Percentiles rank a stretch among this genome's conserved stretches.
Conservation (phyloP, 148 eudicot species). For the Agrostemma githago region DNA sequence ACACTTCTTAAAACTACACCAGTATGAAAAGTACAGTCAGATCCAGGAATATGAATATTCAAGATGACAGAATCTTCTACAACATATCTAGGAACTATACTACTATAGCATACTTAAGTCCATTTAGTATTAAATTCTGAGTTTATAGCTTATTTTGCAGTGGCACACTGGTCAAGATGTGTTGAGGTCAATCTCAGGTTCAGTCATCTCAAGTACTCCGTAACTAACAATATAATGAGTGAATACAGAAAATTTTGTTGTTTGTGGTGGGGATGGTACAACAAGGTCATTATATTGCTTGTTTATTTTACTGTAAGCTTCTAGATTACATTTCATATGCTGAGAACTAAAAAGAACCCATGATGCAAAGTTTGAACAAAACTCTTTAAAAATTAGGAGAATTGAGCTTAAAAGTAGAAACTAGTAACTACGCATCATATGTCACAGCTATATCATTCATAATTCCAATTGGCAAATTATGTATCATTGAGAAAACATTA, state of each 20-base stretch:
- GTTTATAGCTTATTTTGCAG: not conserved
- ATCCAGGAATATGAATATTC: not conserved
- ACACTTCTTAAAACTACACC: not conserved
- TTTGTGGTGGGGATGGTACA: not conserved
- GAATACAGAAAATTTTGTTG: not conserved
- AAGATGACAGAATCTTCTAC: not conserved
- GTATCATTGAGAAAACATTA: not conserved
- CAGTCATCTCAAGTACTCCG: not conserved
- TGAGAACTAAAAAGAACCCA: not conserved
- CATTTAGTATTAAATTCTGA: not conserved
- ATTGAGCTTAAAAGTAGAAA: not conserved
- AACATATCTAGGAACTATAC: not conserved
- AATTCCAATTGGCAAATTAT: not conserved
- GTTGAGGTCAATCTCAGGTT: not conserved
- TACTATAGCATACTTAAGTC: not conserved
- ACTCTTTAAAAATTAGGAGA: not conserved
- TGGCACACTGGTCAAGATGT: not conserved
- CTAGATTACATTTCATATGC: not conserved
- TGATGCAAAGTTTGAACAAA: not conserved
- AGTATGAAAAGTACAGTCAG: not conserved
- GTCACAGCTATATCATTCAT: not conserved
- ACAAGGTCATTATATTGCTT: not conserved
- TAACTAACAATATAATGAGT: not conserved
- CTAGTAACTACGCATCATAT: not conserved
- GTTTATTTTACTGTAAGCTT: not conserved